Evolutionary conservation across 1,284 basidiomycete genomes (phyloP), one percentile per base, ranked within the genome.

Genomic region (Stygiomarasmius scandens): DNA sequence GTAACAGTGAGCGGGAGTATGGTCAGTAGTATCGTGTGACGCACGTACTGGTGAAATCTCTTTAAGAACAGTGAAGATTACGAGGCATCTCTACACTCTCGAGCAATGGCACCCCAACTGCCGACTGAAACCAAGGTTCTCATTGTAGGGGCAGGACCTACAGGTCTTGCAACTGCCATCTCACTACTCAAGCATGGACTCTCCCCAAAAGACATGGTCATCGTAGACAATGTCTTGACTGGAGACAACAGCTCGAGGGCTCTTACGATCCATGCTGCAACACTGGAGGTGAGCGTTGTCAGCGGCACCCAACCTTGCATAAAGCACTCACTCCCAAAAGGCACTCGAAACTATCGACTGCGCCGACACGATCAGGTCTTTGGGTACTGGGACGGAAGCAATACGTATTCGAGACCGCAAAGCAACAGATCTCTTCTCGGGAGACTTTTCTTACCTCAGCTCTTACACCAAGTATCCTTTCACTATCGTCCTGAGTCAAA

Each of bases 141-240:
- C 56, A 70, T 82, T 25, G 74, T 82, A n/a, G 80, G 81, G 29
- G 78, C 74, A 23, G 80, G 81, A 12, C 81, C 80, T 14, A 69
- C 72, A 2, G 79, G 80, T 10, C 69, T 82, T 38, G 67, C 74
- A 20, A 67, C 71, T 55, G 79, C 79, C 25, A 66, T 81, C 12
- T 73, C 80, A 20, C 74, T 83, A 1, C 62, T 74, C 22, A 70
- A 77, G n/a, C 67, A 77, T 29, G 78, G 78, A 3, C 70, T 75
- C 49, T 64, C 63, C 6, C 49, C 54, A n/a, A 27, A 55, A 20
- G 76, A 84, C 54, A 67, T 85, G 27, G 60, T 75, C 22, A 67
- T 85, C 16, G 81, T 85, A 2, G 82, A 86, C 49, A 72, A 73
- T 22, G 63, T 67, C 2, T 47, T 61, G 1, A 57, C 59, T 16